Conservation (phyloP, 2,329 filamentous ascomycete species). For the Trichoderma lentiforme region DNA sequence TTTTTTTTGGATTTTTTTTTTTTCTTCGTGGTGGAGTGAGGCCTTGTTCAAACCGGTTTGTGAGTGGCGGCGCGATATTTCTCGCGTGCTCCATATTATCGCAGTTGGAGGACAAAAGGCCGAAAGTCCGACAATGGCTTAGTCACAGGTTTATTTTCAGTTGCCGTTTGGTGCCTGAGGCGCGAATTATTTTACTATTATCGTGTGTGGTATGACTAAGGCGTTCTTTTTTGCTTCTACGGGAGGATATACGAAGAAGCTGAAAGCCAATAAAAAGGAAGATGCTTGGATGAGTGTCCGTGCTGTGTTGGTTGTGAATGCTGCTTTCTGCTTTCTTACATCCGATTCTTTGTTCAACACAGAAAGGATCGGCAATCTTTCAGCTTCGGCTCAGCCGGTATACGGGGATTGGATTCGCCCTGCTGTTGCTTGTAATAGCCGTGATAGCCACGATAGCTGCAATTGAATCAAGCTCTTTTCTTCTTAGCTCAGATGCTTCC, state of each 20-base stretch:
- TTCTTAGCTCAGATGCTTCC: neutral
- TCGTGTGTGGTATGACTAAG: neutral
- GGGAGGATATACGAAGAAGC: neutral
- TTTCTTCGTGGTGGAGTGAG: neutral
- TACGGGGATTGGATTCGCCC: neutral
- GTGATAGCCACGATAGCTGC: neutral
- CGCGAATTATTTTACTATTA: neutral
- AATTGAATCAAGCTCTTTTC: neutral
- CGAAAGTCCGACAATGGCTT: neutral
- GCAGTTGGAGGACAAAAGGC: neutral
- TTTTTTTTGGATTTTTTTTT: neutral
- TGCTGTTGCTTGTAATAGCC: neutral
- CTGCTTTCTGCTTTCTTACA: neutral
- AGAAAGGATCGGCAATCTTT: neutral
- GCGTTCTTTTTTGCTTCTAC: neutral
- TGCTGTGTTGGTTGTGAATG: neutral
- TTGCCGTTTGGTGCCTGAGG: neutral
- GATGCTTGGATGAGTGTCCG: neutral
- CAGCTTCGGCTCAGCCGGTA: neutral
- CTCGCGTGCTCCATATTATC: neutral
- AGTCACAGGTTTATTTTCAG: neutral
- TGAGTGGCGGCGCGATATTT: conserved; percentile 3
- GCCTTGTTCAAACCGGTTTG: neutral
- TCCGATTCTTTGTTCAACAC: neutral
- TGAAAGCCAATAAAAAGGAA: neutral